Evolutionary conservation across 768 basidiomycete species (phyloP).

Genomic region (Russula compacta): DNA sequence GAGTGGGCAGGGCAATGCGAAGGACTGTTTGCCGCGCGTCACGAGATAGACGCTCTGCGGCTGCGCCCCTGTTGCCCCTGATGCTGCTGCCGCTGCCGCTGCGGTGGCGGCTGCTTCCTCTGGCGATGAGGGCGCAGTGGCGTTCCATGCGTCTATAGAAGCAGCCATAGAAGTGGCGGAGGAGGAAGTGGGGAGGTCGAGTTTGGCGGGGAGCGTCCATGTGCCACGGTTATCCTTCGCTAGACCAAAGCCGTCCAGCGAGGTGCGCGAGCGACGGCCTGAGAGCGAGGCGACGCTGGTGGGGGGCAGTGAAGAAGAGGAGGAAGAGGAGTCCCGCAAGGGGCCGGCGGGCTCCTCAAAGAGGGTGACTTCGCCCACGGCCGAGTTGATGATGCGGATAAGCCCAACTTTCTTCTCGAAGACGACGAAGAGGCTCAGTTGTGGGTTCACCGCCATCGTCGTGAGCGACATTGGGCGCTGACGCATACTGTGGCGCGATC

Average conservation of each 20-base stretch:
- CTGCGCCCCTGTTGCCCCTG: background rate
- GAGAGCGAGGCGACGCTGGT: slow-evolving; percentile 20
- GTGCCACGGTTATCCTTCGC: slow-evolving; percentile 31
- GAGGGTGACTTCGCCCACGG: slow-evolving; percentile 70
- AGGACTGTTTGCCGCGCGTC: slow-evolving; percentile 61
- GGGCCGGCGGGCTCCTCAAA: slow-evolving; percentile 32
- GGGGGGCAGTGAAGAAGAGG: slow-evolving; percentile 3
- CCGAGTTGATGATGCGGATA: slow-evolving; percentile 72
- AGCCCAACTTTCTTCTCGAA: slow-evolving; percentile 86
- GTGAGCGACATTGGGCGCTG: background rate
- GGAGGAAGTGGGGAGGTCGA: slow-evolving; percentile 34
- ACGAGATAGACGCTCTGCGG: slow-evolving; percentile 46
- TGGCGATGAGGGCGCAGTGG: slow-evolving; percentile 19
- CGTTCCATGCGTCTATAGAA: background rate
- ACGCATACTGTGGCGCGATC: background rate
- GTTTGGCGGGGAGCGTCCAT: slow-evolving; percentile 44
- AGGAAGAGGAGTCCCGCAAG: slow-evolving; percentile 9
- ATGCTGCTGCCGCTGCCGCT: background rate
- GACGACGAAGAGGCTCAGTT: slow-evolving; percentile 69
- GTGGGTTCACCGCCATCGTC: slow-evolving; percentile 48
- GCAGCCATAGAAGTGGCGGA: background rate
- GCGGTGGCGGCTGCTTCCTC: background rate
- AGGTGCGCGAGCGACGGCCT: slow-evolving; percentile 32
- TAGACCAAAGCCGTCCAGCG: slow-evolving; percentile 36
- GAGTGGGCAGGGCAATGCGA: slow-evolving; percentile 59